These are phyloP conservation scores for Pestalotiopsis sp. DNA, from an alignment of 2,329 filamentous ascomycete genomes.

Conservation along the genomic window DNA sequence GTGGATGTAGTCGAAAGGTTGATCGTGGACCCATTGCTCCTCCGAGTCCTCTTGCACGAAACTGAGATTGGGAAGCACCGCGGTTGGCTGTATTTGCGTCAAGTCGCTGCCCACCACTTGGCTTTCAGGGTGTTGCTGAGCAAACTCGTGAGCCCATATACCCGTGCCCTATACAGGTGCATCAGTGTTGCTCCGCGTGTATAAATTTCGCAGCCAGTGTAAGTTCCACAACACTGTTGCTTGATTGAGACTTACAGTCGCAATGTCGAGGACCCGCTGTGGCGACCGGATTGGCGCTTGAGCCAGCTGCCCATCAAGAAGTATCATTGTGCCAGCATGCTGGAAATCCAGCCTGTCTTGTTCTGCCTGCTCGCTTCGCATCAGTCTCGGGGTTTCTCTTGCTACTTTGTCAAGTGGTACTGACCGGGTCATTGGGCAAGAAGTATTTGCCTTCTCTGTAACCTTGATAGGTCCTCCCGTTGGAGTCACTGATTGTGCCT, in stretches of 20 bases:
- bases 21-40: slow-evolving; percentile 1
- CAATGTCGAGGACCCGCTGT: background rate
- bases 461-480: slow-evolving; percentile 10
- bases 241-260: background rate
- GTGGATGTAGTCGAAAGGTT: slow-evolving; percentile 1
- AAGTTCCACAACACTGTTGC: background rate
- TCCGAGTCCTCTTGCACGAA: slow-evolving; percentile 6
- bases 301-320: background rate
- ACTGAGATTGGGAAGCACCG: background rate
- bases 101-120: background rate
- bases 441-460: slow-evolving; percentile 11
- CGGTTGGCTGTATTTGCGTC: background rate
- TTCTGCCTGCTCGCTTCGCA: background rate
- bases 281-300: background rate
- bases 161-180: background rate
- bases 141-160: slow-evolving; percentile 1
- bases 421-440: slow-evolving; percentile 8
- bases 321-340: background rate
- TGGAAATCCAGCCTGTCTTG: slow-evolving; percentile 6
- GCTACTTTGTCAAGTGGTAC: background rate
- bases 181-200: background rate
- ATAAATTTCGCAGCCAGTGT: background rate
- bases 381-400: background rate
- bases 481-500: background rate
- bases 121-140: background rate